Percentiles rank a stretch among this genome's conserved stretches.
Evolutionary conservation across 208 protist genomes (phyloP).

Genomic region (Trypanosoma scelopori): DNA sequence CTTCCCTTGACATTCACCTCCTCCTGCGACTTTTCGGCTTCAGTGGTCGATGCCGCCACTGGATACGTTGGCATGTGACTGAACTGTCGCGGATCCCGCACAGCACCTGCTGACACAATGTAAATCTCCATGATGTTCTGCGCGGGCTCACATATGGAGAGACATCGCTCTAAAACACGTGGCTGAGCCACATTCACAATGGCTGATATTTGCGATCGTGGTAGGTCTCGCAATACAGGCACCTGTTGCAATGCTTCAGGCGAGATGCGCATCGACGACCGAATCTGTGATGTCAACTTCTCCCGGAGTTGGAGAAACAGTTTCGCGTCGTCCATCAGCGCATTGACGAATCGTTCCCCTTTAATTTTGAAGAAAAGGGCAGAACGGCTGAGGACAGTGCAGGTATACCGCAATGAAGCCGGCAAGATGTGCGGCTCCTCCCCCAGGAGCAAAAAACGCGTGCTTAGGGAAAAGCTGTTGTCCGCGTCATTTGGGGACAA

Average conservation of each 20-base stretch:
- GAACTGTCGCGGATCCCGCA: constrained; percentile 73
- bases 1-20: constrained; percentile 18
- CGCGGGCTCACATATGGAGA: constrained; percentile 70
- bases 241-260: constrained; percentile 55
- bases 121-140: constrained; percentile 75
- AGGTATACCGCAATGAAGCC: constrained; percentile 65
- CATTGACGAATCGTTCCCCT: constrained; percentile 71
- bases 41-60: constrained; percentile 33
- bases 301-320: constrained; percentile 65
- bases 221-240: constrained; percentile 66
- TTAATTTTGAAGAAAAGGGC: constrained; percentile 71
- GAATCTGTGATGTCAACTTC: constrained; percentile 49
- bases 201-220: constrained; percentile 38
- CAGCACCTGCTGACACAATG: constrained; percentile 57
- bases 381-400: constrained; percentile 66
- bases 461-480: constrained; percentile 40
- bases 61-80: constrained; percentile 53
- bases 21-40: constrained; percentile 25
- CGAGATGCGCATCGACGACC: constrained; percentile 64
- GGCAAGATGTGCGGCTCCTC: constrained; percentile 86
- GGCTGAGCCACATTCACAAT: constrained; percentile 56
- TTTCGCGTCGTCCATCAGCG: constrained; percentile 77
- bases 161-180: constrained; percentile 56
- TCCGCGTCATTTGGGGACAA: constrained; percentile 58
- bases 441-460: constrained; percentile 80